Conservation (phyloP, 768 basidiomycete species). For the Cystobasidium onofrii region DNA sequence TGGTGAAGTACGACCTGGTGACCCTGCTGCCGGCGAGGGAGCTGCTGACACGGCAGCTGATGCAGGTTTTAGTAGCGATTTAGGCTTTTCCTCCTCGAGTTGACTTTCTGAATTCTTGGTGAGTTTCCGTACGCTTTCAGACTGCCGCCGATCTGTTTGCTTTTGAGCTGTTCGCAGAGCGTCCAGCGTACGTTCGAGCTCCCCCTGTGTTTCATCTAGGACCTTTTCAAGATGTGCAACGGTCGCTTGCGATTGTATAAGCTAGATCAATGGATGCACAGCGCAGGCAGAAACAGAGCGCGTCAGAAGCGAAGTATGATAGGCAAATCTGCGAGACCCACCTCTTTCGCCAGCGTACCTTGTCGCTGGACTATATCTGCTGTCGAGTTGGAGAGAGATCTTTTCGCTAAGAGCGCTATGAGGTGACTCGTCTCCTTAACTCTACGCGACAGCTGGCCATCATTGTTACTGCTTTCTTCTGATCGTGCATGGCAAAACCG, state of each 20-base stretch:
- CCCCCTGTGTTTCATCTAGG: constrained; percentile 33
- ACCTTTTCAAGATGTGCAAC: constrained; percentile 36
- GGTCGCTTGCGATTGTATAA: constrained; percentile 31
- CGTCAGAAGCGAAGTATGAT: no score
- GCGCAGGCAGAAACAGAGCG: no score
- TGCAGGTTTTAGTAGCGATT: neutral
- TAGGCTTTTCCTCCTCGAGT: neutral
- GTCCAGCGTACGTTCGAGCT: constrained; percentile 37
- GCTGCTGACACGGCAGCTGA: neutral
- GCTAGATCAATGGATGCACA: neutral
- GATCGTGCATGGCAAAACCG: neutral
- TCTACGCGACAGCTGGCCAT: neutral
- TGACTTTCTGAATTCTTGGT: constrained; percentile 29
- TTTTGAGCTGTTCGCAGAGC: constrained; percentile 40
- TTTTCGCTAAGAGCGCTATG: neutral
- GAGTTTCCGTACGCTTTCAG: constrained; percentile 38
- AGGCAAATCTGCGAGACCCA: neutral
- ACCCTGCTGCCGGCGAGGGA: constrained; percentile 4
- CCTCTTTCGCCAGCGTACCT: neutral
- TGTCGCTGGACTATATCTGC: neutral
- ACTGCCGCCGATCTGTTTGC: constrained; percentile 39
- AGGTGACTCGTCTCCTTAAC: neutral
- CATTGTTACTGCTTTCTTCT: neutral
- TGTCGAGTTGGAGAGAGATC: neutral
- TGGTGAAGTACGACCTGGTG: neutral